Evolutionary conservation across 208 protist genomes (phyloP), one percentile per base, ranked within the genome.

Genomic region (Leishmania mexicana): DNA sequence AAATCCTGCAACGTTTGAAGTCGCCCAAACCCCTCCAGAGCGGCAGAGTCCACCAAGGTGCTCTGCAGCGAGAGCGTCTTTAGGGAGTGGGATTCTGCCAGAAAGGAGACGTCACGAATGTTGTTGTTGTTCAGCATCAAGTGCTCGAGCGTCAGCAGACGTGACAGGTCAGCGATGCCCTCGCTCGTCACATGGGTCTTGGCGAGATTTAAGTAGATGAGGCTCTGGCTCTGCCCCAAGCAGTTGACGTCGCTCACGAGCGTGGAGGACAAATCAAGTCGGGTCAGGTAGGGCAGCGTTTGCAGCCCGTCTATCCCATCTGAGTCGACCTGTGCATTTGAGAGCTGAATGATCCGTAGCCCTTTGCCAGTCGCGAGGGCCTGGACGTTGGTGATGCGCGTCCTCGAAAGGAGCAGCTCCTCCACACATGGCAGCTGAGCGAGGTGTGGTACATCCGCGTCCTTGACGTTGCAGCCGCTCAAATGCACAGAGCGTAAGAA

Each of bases 261-360:
- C 40, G 81, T 90, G 54, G 81, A 84, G 1, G 76, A 85, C 42
- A 88, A 58, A 64, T 90, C 81, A 24, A 87, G 38, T 11, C 81
- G 77, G 3, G 58, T 79, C 40, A 90, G 60, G 71, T 78, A 62
- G 2, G n/a, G 57, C 71, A 87, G 72, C 65, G 45, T 79, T 42
- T 82, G 78, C 21, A 90, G 71, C 17, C 76, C 64, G 10, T 70
- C 40, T 8, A 87, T 45, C 21, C 83, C 83, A 3, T 78, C 76
- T 28, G 83, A 83, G 49, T 17, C 65, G 6, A 85, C 75, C 35
- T 49, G 24, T 11, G 87, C 75, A 31, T 81, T 70, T 17, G 87
- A 38, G 6, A 88, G 79, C 54, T 86, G 81, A 40, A 90, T 17
- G 10, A 83, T 40, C 75, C 60, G 62, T 21, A 90, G 80, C 28